Evolutionary conservation across 2,329 filamentous ascomycete species (phyloP), one percentile per base, ranked within the genome.

Genomic region (Atkinsonella texensis): DNA sequence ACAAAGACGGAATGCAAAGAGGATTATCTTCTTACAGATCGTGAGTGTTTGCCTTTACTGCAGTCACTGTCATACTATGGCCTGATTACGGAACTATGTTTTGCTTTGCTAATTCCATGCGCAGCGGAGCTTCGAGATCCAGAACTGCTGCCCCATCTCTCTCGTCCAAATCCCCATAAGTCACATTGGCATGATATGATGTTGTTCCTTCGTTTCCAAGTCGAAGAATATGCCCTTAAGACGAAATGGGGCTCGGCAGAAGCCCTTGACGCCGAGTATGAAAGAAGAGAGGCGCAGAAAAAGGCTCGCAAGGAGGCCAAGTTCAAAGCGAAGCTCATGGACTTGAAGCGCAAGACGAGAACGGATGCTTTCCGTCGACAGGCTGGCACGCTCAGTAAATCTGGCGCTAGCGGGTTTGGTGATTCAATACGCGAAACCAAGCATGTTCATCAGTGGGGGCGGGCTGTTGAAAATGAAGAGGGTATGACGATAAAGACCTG

Each of bases 121-220:
- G 9, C 32, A 87, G 87, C 90, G 38, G 93, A 98, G 66, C 77
- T 98, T n/a, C 85, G 85, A 60, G 93, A 98, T 62, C 79, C 82
- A 52, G 85, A 90, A 15, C 74, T 98, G 1, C 75, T 98, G 0
- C 91, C 91, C 0, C 90, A 94, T 65, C 76, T 98, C 9, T 85
- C 87, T 50, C 84, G 84, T 35, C 91, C 93, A 1, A 98, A 98
- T 61, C 93, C 93, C 0, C 93, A 96, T 70, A 96, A 96, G 66
- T 83, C 86, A 0, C 89, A 90, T 53, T 98, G 89, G 88, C 89
- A 96, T 67, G 89, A 95, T 72, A 98, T 98, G 93, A 95, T 95
- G 84, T 78, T 98, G 2, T 98, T 93, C 65, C 74, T 98, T 20
- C 85, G 93, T 1, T 94, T 82, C 54, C 93, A 98, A 64, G 87